A percentile compares a stretch with the other conserved stretches of the same genome.
Conservation (phyloP, 352 stramenopile species). For the Pythium coloratum region DNA sequence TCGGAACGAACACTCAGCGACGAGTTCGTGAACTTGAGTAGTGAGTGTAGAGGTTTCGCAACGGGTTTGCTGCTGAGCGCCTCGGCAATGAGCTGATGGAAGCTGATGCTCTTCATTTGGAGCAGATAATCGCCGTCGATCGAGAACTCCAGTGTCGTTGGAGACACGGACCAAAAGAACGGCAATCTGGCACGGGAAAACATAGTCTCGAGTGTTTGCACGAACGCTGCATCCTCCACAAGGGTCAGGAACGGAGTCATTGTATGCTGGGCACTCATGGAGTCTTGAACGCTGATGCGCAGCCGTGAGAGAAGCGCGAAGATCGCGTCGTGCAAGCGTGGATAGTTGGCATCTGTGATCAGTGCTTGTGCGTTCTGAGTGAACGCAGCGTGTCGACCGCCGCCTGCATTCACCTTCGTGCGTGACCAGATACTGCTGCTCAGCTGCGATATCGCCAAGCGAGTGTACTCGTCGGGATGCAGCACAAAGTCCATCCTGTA, state of each 20-base stretch:
- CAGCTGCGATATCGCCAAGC: conserved; percentile 19
- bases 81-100: conserved; percentile 60
- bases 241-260: conserved; percentile 47
- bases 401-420: not conserved
- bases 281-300: conserved; percentile 25
- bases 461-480: conserved; percentile 46
- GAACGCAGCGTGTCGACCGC: conserved; percentile 25
- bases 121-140: conserved; percentile 59
- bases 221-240: conserved; percentile 54
- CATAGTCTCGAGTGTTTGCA: conserved; percentile 44
- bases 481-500: conserved; percentile 55
- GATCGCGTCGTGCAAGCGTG: conserved; percentile 38
- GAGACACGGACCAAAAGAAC: conserved; percentile 70
- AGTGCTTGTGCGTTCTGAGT: conserved; percentile 29
- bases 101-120: conserved; percentile 42
- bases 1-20: conserved; percentile 63
- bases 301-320: conserved; percentile 36
- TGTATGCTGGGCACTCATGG: conserved; percentile 27
- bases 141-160: conserved; percentile 50
- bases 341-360: conserved; percentile 40
- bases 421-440: conserved; percentile 20
- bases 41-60: conserved; percentile 38
- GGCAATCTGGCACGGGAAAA: conserved; percentile 42
- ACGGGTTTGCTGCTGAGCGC: conserved; percentile 32
- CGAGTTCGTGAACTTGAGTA: conserved; percentile 55